phyloP scores from a whole-genome alignment of 352 stramenopile species.

The Phytophthora europaea region DNA sequence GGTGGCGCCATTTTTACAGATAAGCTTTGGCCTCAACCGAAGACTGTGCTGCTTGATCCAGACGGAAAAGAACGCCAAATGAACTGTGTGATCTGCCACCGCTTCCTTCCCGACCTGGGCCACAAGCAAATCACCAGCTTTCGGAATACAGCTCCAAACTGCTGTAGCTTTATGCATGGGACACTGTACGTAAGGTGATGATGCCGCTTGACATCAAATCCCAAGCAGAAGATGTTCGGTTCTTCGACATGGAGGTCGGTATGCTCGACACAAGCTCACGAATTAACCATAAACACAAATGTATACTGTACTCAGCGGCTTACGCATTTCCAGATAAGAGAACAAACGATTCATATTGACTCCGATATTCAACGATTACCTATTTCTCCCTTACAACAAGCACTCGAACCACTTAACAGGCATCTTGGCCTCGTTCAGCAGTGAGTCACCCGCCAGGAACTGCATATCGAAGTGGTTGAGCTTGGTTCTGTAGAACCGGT shows the following conservation, averaged over 20 bases:
- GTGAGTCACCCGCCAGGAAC: constrained; percentile 57
- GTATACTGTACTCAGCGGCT: background rate
- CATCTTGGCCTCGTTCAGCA: constrained; percentile 53
- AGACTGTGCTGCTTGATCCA: background rate
- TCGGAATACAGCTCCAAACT: background rate
- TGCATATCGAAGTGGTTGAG: constrained; percentile 66
- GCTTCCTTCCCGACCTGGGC: background rate
- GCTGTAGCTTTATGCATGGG: background rate
- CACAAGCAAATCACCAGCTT: constrained; percentile 2
- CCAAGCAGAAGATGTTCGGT: background rate
- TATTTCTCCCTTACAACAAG: constrained; percentile 36
- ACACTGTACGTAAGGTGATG: background rate
- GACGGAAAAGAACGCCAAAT: constrained; percentile 1
- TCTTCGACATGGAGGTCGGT: background rate
- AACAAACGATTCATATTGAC: background rate
- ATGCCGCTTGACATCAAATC: background rate
- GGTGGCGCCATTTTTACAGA: background rate
- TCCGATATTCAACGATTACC: background rate
- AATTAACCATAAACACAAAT: no score
- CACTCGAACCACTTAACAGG: constrained; percentile 74
- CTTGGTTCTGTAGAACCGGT: constrained; percentile 56
- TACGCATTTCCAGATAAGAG: background rate
- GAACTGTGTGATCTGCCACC: background rate
- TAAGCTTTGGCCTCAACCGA: background rate
- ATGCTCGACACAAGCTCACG: no score